phyloP scores from a whole-genome alignment of 2,329 filamentous ascomycete species.

The Chaetothyriales sp. region DNA sequence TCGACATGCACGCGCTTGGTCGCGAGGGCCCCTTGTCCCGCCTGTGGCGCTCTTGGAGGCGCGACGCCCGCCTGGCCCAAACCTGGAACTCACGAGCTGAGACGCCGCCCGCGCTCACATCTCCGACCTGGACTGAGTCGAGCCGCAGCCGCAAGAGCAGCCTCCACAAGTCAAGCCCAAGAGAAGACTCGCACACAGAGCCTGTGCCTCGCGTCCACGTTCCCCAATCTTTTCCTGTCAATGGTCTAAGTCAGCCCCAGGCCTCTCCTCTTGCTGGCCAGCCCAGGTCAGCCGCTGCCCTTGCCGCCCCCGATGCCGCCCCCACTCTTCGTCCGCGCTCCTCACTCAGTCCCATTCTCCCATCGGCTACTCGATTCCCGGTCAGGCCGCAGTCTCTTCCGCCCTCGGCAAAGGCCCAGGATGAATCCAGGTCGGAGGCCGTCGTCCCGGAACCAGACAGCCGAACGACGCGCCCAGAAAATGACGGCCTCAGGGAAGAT shows the following conservation, averaged over 20 bases:
- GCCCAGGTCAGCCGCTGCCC: background rate
- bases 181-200: slow-evolving; percentile 22
- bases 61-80: slow-evolving; percentile 45
- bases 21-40: slow-evolving; percentile 76
- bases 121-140: slow-evolving; percentile 5
- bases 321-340: background rate
- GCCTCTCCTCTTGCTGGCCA: slow-evolving; percentile 20
- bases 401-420: background rate
- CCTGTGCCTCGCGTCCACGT: slow-evolving; percentile 40
- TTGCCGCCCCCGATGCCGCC: too few species aligned
- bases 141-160: slow-evolving; percentile 19
- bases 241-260: slow-evolving; percentile 68
- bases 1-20: slow-evolving; percentile 84
- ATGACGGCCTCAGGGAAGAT: background rate
- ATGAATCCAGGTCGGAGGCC: background rate
- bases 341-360: background rate
- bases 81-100: slow-evolving; percentile 36
- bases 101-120: slow-evolving; percentile 20
- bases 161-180: slow-evolving; percentile 16
- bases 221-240: slow-evolving; percentile 51
- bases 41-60: slow-evolving; percentile 91
- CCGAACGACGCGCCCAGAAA: background rate
- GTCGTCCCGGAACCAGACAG: background rate
- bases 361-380: background rate
- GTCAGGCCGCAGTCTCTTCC: background rate